Percentiles rank a stretch among this genome's conserved stretches.
Evolutionary conservation across 306 rosid genomes (phyloP).

Genomic region (Ormosia semicastrata): DNA sequence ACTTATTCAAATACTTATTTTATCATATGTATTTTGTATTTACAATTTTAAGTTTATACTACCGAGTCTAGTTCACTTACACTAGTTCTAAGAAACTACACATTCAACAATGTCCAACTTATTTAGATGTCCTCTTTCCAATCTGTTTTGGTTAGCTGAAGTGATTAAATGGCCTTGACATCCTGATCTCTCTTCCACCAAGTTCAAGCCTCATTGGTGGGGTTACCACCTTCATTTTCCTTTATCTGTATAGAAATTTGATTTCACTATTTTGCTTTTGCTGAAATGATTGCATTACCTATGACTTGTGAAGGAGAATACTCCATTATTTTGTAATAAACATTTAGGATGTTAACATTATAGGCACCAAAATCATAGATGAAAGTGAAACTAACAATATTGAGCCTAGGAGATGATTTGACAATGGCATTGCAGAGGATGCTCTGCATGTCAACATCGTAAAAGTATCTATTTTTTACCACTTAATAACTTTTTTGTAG

Average conservation of each 20-base stretch:
- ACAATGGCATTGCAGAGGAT: conserved; percentile 13
- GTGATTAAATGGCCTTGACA: neutral
- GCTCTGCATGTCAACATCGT: neutral
- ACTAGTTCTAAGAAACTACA: neutral
- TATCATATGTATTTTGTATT: neutral
- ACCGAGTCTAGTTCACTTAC: neutral
- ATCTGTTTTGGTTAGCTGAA: neutral
- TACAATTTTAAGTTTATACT: neutral
- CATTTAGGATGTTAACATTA: neutral
- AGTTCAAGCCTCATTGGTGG: conserved; percentile 9
- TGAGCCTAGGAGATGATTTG: conserved; percentile 18
- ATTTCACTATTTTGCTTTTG: conserved; percentile 17
- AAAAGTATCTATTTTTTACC: conserved; percentile 1
- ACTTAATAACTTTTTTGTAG: neutral
- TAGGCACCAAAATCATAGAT: neutral
- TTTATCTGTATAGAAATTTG: neutral
- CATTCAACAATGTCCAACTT: neutral
- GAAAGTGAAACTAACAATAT: conserved; percentile 6
- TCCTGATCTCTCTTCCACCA: neutral
- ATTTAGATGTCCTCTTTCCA: neutral
- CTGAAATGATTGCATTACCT: conserved; percentile 1
- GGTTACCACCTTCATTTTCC: conserved; percentile 1
- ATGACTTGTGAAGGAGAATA: neutral
- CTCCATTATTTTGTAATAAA: conserved; percentile 1
- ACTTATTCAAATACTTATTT: neutral